Percentiles rank a stretch among this genome's conserved stretches.
Evolutionary conservation across 139 green algal genomes (phyloP).

Genomic region (Limnomonas spitsbergensis): DNA sequence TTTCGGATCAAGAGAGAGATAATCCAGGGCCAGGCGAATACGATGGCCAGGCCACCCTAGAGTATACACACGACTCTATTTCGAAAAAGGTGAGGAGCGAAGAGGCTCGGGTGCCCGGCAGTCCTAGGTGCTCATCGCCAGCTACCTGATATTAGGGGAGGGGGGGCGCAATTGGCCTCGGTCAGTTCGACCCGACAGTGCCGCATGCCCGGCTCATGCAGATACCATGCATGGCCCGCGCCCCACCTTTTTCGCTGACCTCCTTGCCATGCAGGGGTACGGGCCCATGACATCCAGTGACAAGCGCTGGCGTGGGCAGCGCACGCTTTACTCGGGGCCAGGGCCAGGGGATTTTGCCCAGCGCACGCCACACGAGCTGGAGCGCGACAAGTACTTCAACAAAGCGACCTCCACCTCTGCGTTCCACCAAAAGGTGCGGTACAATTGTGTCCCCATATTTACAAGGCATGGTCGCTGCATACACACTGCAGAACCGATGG

Average conservation of each 20-base stretch:
- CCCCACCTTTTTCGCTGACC: too few relatives aligned
- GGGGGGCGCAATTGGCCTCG: too few relatives aligned
- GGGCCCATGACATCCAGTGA: constrained; percentile 1
- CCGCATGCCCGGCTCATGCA: too few relatives aligned
- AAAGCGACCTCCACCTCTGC: background rate
- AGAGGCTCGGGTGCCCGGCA: too few relatives aligned
- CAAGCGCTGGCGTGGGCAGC: background rate
- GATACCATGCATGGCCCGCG: too few relatives aligned
- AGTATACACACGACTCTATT: constrained; percentile 10
- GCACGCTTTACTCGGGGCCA: constrained; percentile 1
- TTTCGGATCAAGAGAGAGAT: constrained; percentile 12
- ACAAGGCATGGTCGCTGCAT: too few relatives aligned
- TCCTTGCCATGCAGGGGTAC: constrained; percentile 1
- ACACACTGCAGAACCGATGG: too few relatives aligned
- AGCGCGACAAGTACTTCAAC: background rate
- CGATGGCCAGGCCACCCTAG: background rate
- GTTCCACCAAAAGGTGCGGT: constrained; percentile 4
- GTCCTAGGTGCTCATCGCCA: too few relatives aligned
- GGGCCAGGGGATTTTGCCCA: background rate
- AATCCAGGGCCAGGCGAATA: constrained; percentile 21
- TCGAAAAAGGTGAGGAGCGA: constrained; percentile 2
- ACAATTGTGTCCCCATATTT: too few relatives aligned
- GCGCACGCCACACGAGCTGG: background rate
- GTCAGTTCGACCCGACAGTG: too few relatives aligned
- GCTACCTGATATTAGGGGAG: too few relatives aligned